Evolutionary conservation across 2,329 filamentous ascomycete species (phyloP), one percentile per base, ranked within the genome.

Genomic region (Cladophialophora bantiana): DNA sequence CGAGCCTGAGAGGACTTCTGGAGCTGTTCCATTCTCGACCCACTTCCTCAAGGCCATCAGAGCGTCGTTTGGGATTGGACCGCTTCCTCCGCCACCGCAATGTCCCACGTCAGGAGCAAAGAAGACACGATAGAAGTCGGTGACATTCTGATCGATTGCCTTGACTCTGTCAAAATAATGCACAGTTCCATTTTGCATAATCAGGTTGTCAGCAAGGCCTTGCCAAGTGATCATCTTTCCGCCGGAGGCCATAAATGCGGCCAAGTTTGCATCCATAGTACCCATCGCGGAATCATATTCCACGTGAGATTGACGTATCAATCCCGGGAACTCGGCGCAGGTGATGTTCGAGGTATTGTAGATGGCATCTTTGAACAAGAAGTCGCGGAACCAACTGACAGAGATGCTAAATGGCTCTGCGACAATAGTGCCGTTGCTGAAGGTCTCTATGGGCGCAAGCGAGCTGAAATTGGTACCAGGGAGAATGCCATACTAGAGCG

Each of bases 151-250:
- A 20, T 53, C 35, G 7, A 34, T 20, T 9, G 26, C 20, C 6
- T n/a, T 82, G 78, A 86, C 88, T 72, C 81, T 64, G 82, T 1
- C 86, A 80, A 80, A 81, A 68, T 82, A 81, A 31, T 76, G 57
- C 1, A 65, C 65, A 0, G 77, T 78, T 1, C 78, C 77, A 4
- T 76, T 73, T 1, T 76, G 72, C 31, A 73, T 72, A 64, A 82
- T 81, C 13, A 79, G 61, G 20, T 76, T 66, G 65, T 81, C 79
- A 3, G 73, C 74, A 3, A 78, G 68, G 1, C 80, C 81, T 61
- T 83, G 81, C 76, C 77, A 82, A 0, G 75, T 77, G 18, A 83
- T 75, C 72, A 83, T 76, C 66, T 82, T 83, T 1, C 78, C 80
- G 0, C 80, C 0, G 83, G 86, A 0, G 83, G 79, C 1, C 69